Percentiles rank a stretch among this genome's conserved stretches.
Evolutionary conservation across 2,329 filamentous ascomycete genomes (phyloP).

Genomic region (Colletotrichum sp.): DNA sequence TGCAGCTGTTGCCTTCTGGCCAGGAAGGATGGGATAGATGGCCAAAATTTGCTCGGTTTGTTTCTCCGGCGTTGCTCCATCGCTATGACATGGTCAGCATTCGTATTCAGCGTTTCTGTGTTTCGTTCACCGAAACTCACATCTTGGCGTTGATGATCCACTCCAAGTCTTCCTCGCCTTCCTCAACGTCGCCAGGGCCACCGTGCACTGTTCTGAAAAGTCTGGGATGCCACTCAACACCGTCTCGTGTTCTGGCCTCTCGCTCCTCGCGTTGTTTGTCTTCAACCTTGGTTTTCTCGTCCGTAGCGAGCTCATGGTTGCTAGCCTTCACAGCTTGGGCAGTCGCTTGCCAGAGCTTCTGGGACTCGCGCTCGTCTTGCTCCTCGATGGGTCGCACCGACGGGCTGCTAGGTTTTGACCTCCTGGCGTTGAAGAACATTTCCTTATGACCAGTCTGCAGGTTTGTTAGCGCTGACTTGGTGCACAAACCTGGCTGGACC

Average conservation of each 20-base stretch:
- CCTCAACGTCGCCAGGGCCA: slow-evolving; percentile 72
- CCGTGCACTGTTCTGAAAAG: slow-evolving; percentile 80
- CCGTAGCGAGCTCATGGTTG: slow-evolving; percentile 88
- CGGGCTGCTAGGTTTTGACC: slow-evolving; percentile 78
- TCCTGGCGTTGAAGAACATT: slow-evolving; percentile 85
- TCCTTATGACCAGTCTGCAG: slow-evolving; percentile 84
- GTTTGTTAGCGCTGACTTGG: background rate
- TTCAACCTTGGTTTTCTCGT: slow-evolving; percentile 96
- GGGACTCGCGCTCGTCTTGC: slow-evolving; percentile 89
- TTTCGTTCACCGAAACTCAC: slow-evolving; percentile 50
- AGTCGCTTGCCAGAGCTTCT: slow-evolving; percentile 84
- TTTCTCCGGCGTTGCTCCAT: slow-evolving; percentile 68
- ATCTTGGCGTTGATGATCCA: slow-evolving; percentile 92
- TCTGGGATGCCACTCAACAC: slow-evolving; percentile 85
- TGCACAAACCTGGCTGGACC: slow-evolving; percentile 27
- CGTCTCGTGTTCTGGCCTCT: slow-evolving; percentile 76
- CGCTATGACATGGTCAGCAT: slow-evolving; percentile 44
- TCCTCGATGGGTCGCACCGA: slow-evolving; percentile 79
- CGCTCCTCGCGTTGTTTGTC: slow-evolving; percentile 91
- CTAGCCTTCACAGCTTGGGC: slow-evolving; percentile 80
- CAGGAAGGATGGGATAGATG: slow-evolving; percentile 83
- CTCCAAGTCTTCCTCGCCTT: slow-evolving; percentile 88
- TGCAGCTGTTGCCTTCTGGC: slow-evolving; percentile 65
- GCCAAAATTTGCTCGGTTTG: slow-evolving; percentile 83
- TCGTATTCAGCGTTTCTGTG: background rate